phyloP scores from a whole-genome alignment of 2,329 filamentous ascomycete genomes.

The Tympanopsis confertula region DNA sequence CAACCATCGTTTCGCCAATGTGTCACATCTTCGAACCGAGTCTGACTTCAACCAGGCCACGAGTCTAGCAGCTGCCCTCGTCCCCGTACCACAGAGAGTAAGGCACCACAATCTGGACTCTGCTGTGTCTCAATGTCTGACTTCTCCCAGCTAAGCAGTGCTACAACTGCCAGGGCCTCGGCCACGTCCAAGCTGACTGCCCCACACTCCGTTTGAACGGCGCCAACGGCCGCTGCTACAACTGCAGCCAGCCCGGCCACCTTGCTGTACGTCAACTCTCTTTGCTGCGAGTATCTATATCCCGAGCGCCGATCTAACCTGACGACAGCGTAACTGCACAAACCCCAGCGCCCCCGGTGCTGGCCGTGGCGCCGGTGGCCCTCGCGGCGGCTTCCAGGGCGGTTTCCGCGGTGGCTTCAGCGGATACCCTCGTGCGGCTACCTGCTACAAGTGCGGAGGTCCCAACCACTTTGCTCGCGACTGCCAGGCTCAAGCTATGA shows the following conservation, averaged over 20 bases:
- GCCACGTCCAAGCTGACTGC: conserved; percentile 97
- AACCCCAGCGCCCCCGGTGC: conserved; percentile 25
- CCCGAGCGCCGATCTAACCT: too few relatives aligned
- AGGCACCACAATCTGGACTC: not conserved
- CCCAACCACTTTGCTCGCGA: conserved; percentile 93
- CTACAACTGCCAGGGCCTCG: conserved; percentile 97
- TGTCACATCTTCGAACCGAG: conserved; percentile 3
- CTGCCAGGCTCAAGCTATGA: conserved; percentile 70
- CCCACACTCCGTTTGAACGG: conserved; percentile 84
- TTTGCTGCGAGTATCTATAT: too few relatives aligned
- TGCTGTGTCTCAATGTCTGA: too few relatives aligned
- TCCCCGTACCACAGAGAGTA: conserved; percentile 76
- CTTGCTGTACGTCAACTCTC: conserved; percentile 59
- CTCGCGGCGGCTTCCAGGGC: conserved; percentile 59
- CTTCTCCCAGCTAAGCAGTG: conserved; percentile 73
- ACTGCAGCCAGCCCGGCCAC: conserved; percentile 86
- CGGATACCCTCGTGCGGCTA: conserved; percentile 56
- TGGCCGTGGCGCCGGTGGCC: conserved; percentile 53
- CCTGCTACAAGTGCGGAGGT: conserved; percentile 79
- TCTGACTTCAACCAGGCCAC: conserved; percentile 47
- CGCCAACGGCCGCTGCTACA: conserved; percentile 85
- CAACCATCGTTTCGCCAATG: conserved; percentile 5
- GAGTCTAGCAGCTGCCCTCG: conserved; percentile 96
- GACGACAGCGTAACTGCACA: not conserved
- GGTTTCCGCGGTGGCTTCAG: conserved; percentile 64